Percentiles rank a stretch among this genome's conserved stretches.
Evolutionary conservation across 139 green algal species (phyloP).

Genomic region (Gonium pectorale): DNA sequence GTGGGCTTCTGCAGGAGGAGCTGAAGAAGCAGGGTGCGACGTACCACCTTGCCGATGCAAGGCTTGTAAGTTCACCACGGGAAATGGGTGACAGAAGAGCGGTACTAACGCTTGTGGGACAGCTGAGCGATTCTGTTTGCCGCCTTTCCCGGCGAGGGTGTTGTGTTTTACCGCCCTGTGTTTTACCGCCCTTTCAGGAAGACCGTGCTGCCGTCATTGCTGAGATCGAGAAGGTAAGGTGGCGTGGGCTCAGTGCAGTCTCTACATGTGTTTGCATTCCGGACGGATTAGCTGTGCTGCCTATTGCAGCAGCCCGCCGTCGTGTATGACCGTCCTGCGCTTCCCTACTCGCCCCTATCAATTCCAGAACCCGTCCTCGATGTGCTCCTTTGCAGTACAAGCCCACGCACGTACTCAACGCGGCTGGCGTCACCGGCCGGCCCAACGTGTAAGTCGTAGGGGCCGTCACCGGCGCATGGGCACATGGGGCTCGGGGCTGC

Average conservation of each 20-base stretch:
- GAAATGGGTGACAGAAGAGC: no score
- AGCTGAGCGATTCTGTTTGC: no score
- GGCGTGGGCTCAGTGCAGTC: no score
- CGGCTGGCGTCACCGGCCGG: slow-evolving; percentile 93
- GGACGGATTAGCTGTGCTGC: no score
- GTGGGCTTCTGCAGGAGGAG: slow-evolving; percentile 83
- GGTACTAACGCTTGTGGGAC: no score
- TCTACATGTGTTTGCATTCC: no score
- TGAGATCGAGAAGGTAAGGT: slow-evolving; percentile 89
- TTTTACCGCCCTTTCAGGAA: slow-evolving; percentile 69
- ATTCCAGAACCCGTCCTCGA: neutral
- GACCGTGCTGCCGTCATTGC: slow-evolving; percentile 83
- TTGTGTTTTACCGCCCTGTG: no score
- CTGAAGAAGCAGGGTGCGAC: slow-evolving; percentile 84
- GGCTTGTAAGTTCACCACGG: slow-evolving; percentile 75
- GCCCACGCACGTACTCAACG: slow-evolving; percentile 96
- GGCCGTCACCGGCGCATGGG: no score
- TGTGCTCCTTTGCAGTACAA: slow-evolving; percentile 55
- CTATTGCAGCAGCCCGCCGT: no score
- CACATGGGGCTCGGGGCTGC: no score
- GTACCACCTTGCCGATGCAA: slow-evolving; percentile 86
- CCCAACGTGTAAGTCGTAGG: slow-evolving; percentile 85
- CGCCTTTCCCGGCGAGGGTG: no score
- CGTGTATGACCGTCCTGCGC: no score
- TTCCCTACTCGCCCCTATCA: neutral